phyloP scores from a whole-genome alignment of 192 early-diverging fungal genomes.

The Gamsiella multidivaricata region DNA sequence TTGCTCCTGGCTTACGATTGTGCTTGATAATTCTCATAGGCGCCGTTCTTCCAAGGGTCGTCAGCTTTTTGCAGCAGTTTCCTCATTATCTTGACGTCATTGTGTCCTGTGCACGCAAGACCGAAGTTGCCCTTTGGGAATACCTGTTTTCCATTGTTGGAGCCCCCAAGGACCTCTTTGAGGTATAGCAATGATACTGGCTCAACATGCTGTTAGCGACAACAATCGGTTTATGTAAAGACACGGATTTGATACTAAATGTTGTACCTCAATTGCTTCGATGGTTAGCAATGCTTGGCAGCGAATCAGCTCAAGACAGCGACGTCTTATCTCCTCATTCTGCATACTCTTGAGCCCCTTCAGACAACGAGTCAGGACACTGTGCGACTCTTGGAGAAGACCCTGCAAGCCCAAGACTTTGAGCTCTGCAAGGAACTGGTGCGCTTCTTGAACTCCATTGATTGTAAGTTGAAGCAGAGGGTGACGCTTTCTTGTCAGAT shows the following conservation, averaged over 20 bases:
- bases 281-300: slow-evolving; percentile 72
- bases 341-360: slow-evolving; percentile 89
- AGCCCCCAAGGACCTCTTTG: slow-evolving; percentile 85
- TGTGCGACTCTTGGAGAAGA: slow-evolving; percentile 75
- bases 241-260: neutral
- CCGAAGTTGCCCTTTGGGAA: slow-evolving; percentile 93
- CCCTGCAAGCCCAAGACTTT: slow-evolving; percentile 80
- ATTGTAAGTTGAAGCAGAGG: slow-evolving; percentile 59
- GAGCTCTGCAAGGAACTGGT: slow-evolving; percentile 85
- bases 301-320: slow-evolving; percentile 81
- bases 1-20: too few relatives aligned
- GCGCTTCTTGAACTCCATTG: slow-evolving; percentile 81
- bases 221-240: too few relatives aligned
- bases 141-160: slow-evolving; percentile 89
- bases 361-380: slow-evolving; percentile 61
- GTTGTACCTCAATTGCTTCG: neutral
- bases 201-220: too few relatives aligned
- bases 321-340: slow-evolving; percentile 90
- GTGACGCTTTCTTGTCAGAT: neutral
- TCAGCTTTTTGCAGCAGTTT: slow-evolving; percentile 85
- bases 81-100: slow-evolving; percentile 86
- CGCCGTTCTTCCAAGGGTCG: slow-evolving; percentile 74
- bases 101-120: slow-evolving; percentile 95
- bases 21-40: slow-evolving; percentile 32
- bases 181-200: slow-evolving; percentile 56